These are phyloP conservation scores for Ascomycota sp. DNA, from an alignment of 2,329 filamentous ascomycete genomes.

Conservation along the genomic window DNA sequence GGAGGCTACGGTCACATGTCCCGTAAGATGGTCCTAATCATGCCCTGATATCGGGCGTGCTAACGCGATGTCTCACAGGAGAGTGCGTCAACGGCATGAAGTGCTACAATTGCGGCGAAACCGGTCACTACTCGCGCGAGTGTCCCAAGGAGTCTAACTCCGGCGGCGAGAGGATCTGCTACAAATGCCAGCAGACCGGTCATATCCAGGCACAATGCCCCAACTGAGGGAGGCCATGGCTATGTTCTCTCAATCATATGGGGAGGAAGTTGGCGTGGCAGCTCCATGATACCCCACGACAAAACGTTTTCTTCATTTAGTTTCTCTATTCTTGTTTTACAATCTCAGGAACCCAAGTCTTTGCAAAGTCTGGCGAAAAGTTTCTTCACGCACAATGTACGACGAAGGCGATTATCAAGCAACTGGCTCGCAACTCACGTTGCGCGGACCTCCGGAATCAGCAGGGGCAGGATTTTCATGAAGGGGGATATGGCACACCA, in stretches of 20 bases:
- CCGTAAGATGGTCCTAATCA: slow-evolving; percentile 23
- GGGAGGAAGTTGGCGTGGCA: slow-evolving; percentile 16
- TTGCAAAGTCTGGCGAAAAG: slow-evolving; percentile 2
- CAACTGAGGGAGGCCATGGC: slow-evolving; percentile 25
- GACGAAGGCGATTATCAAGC: slow-evolving; percentile 12
- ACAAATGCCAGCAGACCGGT: slow-evolving; percentile 70
- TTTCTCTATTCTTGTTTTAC: slow-evolving; percentile 6
- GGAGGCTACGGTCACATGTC: slow-evolving; percentile 94
- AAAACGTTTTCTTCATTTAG: slow-evolving; percentile 6
- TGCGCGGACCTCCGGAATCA: slow-evolving; percentile 8
- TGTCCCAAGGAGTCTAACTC: slow-evolving; percentile 79
- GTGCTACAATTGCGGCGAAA: slow-evolving; percentile 97
- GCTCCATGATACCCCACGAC: slow-evolving; percentile 22
- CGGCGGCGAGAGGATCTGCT: slow-evolving; percentile 84
- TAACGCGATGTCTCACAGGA: slow-evolving; percentile 17
- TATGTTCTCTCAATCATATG: slow-evolving; percentile 5
- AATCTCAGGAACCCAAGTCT: not conserved
- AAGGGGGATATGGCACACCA: slow-evolving; percentile 9
- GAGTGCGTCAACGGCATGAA: slow-evolving; percentile 98
- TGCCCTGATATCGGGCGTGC: not conserved
- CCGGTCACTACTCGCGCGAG: slow-evolving; percentile 85
- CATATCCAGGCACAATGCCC: slow-evolving; percentile 91
- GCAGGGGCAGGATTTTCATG: slow-evolving; percentile 5
- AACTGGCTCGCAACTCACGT: slow-evolving; percentile 9
- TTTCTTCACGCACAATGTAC: slow-evolving; percentile 3